These are phyloP conservation scores for Tuber aestivum DNA, from an alignment of 495 filamentous ascomycete species.

Conservation along the genomic window DNA sequence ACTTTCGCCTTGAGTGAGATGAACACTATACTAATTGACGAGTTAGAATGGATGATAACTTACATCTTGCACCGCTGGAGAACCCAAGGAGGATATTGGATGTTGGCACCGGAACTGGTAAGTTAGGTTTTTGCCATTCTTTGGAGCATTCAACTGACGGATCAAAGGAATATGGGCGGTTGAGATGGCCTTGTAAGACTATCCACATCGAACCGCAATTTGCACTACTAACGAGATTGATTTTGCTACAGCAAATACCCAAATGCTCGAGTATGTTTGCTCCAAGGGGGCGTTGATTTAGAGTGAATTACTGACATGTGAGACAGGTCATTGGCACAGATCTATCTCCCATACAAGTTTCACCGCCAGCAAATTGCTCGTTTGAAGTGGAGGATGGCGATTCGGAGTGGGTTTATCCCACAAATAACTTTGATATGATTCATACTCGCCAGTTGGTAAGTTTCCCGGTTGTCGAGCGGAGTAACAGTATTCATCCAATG, in stretches of 20 bases:
- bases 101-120: conserved; percentile 38
- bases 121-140: not conserved
- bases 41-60: conserved; percentile 31
- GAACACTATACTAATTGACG: not conserved
- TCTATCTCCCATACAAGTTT: conserved; percentile 39
- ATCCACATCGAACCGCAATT: not conserved
- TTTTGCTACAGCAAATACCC: conserved; percentile 32
- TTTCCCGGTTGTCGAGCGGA: not conserved
- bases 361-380: conserved; percentile 35
- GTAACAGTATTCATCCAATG: not conserved
- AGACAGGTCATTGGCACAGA: conserved; percentile 38
- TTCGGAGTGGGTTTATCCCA: conserved; percentile 39
- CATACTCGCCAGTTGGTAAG: conserved; percentile 33
- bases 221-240: not conserved
- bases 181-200: conserved; percentile 39
- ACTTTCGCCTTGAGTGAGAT: not conserved
- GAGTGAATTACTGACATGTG: conserved; percentile 13
- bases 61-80: conserved; percentile 34
- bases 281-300: not conserved
- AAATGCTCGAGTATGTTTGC: conserved; percentile 31
- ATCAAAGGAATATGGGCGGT: conserved; percentile 37
- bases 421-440: conserved; percentile 39
- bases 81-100: conserved; percentile 38
- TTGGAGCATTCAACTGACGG: not conserved
- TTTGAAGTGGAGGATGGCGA: conserved; percentile 41